These are phyloP conservation scores for Backusella mclennaniae DNA, from an alignment of 192 early-diverging fungal species.

Conservation along the genomic window DNA sequence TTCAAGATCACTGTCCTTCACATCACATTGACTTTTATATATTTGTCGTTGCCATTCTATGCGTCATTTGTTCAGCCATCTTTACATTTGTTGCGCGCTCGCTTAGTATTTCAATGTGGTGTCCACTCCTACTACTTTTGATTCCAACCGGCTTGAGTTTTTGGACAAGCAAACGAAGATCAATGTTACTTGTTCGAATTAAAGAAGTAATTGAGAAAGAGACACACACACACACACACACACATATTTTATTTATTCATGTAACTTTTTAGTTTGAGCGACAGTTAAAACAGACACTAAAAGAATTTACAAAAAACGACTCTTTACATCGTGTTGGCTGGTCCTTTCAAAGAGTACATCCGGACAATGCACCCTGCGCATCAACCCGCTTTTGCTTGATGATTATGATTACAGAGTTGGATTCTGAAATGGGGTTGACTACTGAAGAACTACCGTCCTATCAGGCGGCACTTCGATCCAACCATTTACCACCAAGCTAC, in stretches of 20 bases:
- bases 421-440: constrained; percentile 1
- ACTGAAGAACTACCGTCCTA: background rate
- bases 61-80: constrained; percentile 21
- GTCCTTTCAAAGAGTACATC: background rate
- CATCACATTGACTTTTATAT: constrained; percentile 25
- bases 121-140: constrained; percentile 26
- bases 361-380: background rate
- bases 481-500: background rate
- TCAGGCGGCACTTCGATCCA: constrained; percentile 1
- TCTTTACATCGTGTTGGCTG: constrained; percentile 2
- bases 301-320: constrained; percentile 9
- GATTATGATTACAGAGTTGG: constrained; percentile 9
- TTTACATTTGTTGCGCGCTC: constrained; percentile 26
- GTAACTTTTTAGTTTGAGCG: background rate
- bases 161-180: constrained; percentile 16
- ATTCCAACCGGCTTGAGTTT: constrained; percentile 17
- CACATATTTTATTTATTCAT: background rate
- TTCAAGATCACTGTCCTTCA: constrained; percentile 16
- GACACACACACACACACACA: too few relatives aligned
- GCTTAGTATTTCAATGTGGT: constrained; percentile 33
- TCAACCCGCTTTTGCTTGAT: constrained; percentile 11
- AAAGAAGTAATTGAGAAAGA: background rate
- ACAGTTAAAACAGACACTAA: constrained; percentile 5
- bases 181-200: background rate
- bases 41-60: constrained; percentile 15